Conservation (phyloP, 2,329 filamentous ascomycete genomes). For the Ustulina deusta region DNA sequence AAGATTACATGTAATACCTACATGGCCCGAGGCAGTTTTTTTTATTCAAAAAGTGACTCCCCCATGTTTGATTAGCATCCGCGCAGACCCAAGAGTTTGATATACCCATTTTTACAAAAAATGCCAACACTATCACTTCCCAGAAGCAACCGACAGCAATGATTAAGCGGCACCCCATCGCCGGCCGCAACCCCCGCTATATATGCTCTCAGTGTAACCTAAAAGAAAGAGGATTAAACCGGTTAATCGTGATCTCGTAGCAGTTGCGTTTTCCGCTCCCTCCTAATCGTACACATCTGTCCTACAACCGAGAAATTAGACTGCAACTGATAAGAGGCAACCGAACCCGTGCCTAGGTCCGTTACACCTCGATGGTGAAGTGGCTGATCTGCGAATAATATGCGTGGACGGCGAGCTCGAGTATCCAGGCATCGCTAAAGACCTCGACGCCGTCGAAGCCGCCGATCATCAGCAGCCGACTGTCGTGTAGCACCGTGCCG, state of each 20-base stretch:
- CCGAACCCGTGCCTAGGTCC: too few relatives aligned
- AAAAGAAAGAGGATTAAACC: constrained; percentile 9
- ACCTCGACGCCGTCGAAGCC: constrained; percentile 77
- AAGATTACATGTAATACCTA: constrained; percentile 1
- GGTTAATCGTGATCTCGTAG: constrained; percentile 31
- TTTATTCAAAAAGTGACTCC: not conserved
- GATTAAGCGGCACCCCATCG: constrained; percentile 6
- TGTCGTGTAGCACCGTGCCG: constrained; percentile 73
- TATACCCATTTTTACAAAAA: constrained; percentile 6
- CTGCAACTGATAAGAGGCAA: not conserved
- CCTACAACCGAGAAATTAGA: constrained; percentile 4
- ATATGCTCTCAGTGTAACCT: constrained; percentile 26
- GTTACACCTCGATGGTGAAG: constrained; percentile 74
- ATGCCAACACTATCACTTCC: constrained; percentile 13
- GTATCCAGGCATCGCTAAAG: constrained; percentile 74
- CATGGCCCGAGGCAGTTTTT: not conserved
- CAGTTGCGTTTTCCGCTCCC: not conserved
- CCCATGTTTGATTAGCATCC: not conserved
- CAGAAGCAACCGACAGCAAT: constrained; percentile 15
- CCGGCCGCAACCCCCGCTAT: constrained; percentile 10
- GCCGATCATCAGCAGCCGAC: constrained; percentile 72
- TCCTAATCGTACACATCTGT: constrained; percentile 25
- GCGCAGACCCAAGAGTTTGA: not conserved
- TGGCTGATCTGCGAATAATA: constrained; percentile 81
- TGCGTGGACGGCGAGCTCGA: constrained; percentile 76